Evolutionary conservation across 2,329 filamentous ascomycete genomes (phyloP), one percentile per base, ranked within the genome.

Genomic region (Grosmannia serpens): DNA sequence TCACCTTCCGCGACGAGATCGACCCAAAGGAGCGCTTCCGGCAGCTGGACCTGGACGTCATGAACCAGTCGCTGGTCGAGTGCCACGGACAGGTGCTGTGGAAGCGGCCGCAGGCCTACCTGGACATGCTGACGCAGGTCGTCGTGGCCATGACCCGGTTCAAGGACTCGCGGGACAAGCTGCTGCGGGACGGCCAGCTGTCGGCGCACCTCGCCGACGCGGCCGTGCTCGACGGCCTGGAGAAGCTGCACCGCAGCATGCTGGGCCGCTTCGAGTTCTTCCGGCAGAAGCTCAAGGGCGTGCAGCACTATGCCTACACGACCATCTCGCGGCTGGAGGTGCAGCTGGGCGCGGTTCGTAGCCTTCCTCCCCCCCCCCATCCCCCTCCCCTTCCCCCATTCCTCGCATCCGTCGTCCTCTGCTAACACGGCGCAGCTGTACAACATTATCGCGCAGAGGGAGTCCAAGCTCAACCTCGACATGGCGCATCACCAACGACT

Each of bases 401-500:
- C 35, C 11, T 51, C n/a, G 15, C 35, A 27, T 26, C 13, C 24
- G 26, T n/a, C 17, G 22, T 33, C 7, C 24, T 33, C 47, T 41
- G 26, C 41, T 49, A 11, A 27, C 44, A 29, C 31, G n/a, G 7
- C 11, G 8, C 59, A 84, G 81, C 71, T 86, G 9, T 85, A 85
- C 69, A 85, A 85, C 68, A 82, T 85, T 68, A 84, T 85, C 67
- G 80, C 81, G 4, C 82, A 85, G 70, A 80, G 82, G 57, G 83
- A 85, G 67, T 82, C 80, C 6, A 80, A 83, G 60, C 75, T 86
- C 59, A 84, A 83, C 64, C 77, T 86, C 54, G 76, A 84, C 66
- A 85, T 83, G 69, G 81, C 81, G 9, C 78, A 77, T 60, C 80
- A 83, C 63, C 81, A 84, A 68, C 75, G 80, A 22, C 74, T 80